phyloP scores from a whole-genome alignment of 495 filamentous ascomycete species.

The Sphaerosporella brunnea region DNA sequence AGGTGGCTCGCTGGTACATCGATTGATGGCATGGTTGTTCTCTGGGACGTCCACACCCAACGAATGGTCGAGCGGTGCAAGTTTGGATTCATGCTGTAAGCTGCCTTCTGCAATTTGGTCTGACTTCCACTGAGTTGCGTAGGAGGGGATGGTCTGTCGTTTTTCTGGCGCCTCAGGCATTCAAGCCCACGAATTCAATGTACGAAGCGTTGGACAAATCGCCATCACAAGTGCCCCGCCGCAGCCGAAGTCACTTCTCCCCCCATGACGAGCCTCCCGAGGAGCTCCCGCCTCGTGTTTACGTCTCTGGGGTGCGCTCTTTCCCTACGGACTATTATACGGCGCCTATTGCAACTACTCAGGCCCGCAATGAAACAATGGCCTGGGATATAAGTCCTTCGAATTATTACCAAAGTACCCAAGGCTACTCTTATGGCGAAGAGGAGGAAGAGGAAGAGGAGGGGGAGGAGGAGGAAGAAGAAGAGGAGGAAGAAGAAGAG shows the following conservation, averaged over 20 bases:
- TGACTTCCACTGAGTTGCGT: background rate
- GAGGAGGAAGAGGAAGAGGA: constrained; percentile 18
- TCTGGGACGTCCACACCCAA: constrained; percentile 41
- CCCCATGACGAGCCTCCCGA: background rate
- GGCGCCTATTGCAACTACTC: constrained; percentile 4
- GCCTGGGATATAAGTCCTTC: constrained; percentile 17
- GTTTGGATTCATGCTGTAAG: constrained; percentile 7
- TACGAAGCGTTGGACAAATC: constrained; percentile 21
- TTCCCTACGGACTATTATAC: constrained; percentile 20
- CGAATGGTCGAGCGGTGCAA: constrained; percentile 17
- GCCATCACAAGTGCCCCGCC: background rate
- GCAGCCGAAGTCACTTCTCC: background rate
- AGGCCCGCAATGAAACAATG: constrained; percentile 8
- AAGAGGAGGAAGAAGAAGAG: constrained; percentile 13
- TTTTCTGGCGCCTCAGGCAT: constrained; percentile 23
- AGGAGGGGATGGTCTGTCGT: constrained; percentile 24
- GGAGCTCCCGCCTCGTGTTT: background rate
- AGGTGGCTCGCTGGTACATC: constrained; percentile 57
- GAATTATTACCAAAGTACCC: background rate
- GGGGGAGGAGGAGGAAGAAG: constrained; percentile 21
- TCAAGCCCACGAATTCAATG: constrained; percentile 17
- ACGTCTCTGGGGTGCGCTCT: constrained; percentile 10
- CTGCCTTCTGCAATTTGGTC: background rate
- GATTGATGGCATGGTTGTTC: constrained; percentile 44
- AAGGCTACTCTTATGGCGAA: background rate